A percentile compares a stretch with the other conserved stretches of the same genome.
phyloP scores from a whole-genome alignment of 805 yeast genomes.

The Pichia sporocuriosa region DNA sequence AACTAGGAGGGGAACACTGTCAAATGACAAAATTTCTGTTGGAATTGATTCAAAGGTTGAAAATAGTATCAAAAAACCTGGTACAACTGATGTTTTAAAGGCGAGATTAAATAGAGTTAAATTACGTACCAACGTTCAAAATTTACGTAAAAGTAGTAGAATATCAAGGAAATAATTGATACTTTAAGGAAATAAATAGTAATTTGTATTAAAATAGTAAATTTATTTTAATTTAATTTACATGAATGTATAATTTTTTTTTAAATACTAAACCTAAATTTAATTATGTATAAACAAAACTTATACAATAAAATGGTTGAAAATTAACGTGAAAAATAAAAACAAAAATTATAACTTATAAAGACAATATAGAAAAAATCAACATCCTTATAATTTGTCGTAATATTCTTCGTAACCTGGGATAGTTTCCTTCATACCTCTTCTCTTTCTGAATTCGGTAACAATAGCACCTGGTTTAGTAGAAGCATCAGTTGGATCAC shows the following conservation, averaged over 20 bases:
- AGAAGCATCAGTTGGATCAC: conserved; percentile 88
- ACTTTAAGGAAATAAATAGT: not conserved
- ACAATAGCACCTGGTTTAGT: conserved; percentile 58
- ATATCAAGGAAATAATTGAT: not conserved
- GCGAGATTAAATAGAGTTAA: conserved; percentile 9
- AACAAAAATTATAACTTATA: conserved; percentile 1
- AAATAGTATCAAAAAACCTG: not conserved
- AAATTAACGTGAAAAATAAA: conserved; percentile 6
- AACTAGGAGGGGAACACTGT: not conserved
- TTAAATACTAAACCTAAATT: conserved; percentile 1
- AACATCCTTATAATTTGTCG: conserved; percentile 63
- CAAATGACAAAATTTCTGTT: too few relatives aligned
- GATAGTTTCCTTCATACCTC: conserved; percentile 93
- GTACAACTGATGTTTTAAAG: conserved; percentile 1
- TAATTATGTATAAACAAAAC: conserved; percentile 8
- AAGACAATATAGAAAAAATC: not conserved
- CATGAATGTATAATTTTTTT: too few relatives aligned
- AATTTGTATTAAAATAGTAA: conserved; percentile 1
- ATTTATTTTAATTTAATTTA: too few relatives aligned
- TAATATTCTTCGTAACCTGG: conserved; percentile 99
- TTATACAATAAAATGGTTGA: conserved; percentile 10
- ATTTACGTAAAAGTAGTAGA: conserved; percentile 3
- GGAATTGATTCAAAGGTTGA: not conserved
- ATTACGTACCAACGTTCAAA: conserved; percentile 8
- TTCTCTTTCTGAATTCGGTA: conserved; percentile 75